Percentiles rank a stretch among this genome's conserved stretches.
phyloP scores from a whole-genome alignment of 2,329 filamentous ascomycete species.

The Alternaria brassicae region DNA sequence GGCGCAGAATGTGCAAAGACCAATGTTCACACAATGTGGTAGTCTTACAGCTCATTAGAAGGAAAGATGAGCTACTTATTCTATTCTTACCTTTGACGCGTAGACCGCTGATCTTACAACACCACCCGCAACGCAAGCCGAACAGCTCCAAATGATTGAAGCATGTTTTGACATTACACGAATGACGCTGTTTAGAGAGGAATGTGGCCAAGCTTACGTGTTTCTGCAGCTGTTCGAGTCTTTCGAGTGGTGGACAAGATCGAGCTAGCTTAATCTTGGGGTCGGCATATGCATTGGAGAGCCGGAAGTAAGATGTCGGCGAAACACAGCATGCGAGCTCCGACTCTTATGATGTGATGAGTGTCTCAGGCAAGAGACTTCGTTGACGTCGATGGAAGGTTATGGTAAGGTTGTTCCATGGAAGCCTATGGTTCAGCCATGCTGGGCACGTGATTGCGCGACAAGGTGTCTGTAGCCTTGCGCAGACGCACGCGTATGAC shows the following conservation, averaged over 20 bases:
- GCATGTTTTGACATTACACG: constrained; percentile 19
- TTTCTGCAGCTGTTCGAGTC: constrained; percentile 22
- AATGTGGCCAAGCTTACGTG: constrained; percentile 33
- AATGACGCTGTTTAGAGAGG: constrained; percentile 20
- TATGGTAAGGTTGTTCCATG: not conserved
- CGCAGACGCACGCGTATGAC: constrained; percentile 10
- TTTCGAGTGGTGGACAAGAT: constrained; percentile 25
- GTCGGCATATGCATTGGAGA: constrained; percentile 36
- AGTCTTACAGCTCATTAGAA: not conserved
- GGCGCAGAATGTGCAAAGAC: not conserved
- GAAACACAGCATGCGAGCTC: constrained; percentile 27
- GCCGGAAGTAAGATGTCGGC: constrained; percentile 39
- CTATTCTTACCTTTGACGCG: constrained; percentile 7
- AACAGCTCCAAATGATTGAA: constrained; percentile 10
- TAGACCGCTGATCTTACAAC: constrained; percentile 4
- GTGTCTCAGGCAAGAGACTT: constrained; percentile 8
- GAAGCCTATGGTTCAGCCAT: not conserved
- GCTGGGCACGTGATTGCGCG: constrained; percentile 13
- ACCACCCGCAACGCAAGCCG: constrained; percentile 15
- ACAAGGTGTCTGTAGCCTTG: constrained; percentile 5
- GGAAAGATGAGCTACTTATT: constrained; percentile 7
- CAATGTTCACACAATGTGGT: not conserved
- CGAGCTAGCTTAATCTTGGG: constrained; percentile 15
- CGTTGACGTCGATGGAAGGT: constrained; percentile 7
- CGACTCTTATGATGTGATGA: constrained; percentile 16